phyloP scores from a whole-genome alignment of 2,329 filamentous ascomycete species.

The Sarocladium strictum region DNA sequence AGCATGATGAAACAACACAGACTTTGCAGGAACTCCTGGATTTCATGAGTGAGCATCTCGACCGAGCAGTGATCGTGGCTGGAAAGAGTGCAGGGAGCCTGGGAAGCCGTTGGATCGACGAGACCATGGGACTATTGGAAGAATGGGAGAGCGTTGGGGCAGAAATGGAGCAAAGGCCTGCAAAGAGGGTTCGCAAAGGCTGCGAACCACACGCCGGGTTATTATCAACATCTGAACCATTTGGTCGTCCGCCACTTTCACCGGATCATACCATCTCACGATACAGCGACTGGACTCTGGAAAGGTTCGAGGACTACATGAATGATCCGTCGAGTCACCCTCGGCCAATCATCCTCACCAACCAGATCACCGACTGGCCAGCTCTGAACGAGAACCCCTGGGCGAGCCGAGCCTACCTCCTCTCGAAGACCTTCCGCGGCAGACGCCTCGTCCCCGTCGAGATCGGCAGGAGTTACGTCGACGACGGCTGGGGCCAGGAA shows the following conservation, averaged over 20 bases:
- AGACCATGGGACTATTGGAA: constrained; percentile 39
- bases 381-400: constrained; percentile 64
- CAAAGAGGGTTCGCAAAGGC: constrained; percentile 16
- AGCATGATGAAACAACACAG: not conserved
- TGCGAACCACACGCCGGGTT: constrained; percentile 12
- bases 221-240: constrained; percentile 22
- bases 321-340: constrained; percentile 33
- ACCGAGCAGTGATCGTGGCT: constrained; percentile 70
- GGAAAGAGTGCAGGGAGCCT: constrained; percentile 52
- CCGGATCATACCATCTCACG: constrained; percentile 20
- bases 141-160: constrained; percentile 14
- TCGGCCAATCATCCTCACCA: constrained; percentile 63
- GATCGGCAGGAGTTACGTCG: constrained; percentile 80
- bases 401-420: constrained; percentile 67
- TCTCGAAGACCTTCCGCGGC: constrained; percentile 68
- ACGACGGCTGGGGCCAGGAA: constrained; percentile 76
- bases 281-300: constrained; percentile 42
- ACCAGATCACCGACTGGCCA: constrained; percentile 64
- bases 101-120: constrained; percentile 44
- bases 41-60: constrained; percentile 58
- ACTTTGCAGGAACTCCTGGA: constrained; percentile 33
- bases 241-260: constrained; percentile 20
- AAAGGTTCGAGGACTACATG: constrained; percentile 58
- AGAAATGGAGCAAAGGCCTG: constrained; percentile 14
- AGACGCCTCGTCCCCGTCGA: constrained; percentile 80